Percentiles rank a stretch among this genome's conserved stretches.
These are phyloP conservation scores for Coemansia sp. DNA, from an alignment of 371 early-diverging fungal species.

Conservation along the genomic window DNA sequence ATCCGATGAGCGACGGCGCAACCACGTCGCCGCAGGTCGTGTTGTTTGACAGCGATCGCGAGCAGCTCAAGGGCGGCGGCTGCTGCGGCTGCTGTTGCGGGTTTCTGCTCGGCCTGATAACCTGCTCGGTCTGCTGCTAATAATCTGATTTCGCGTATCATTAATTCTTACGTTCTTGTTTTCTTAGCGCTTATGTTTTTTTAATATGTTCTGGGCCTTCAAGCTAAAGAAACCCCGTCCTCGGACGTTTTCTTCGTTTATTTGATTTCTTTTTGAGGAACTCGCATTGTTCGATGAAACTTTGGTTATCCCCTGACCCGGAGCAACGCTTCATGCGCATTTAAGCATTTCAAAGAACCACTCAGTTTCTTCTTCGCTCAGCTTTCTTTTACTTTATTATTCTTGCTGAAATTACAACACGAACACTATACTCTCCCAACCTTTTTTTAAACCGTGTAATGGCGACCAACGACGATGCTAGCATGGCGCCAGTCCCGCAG, in stretches of 20 bases:
- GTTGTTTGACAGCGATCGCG: constrained; percentile 3
- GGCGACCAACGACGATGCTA: background rate
- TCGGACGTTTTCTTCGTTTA: background rate
- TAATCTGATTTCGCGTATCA: background rate
- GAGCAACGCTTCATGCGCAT: no score
- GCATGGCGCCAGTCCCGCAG: background rate
- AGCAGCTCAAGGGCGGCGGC: constrained; percentile 3
- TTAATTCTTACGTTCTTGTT: no score
- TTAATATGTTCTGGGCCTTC: no score
- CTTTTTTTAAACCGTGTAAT: background rate
- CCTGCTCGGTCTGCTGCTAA: background rate
- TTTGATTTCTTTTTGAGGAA: background rate
- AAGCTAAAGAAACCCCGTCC: no score
- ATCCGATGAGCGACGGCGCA: background rate
- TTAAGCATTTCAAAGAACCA: background rate
- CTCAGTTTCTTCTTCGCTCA: no score
- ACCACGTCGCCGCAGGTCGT: background rate
- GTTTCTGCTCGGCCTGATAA: background rate
- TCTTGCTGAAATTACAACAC: background rate
- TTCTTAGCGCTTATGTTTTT: no score
- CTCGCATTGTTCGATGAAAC: no score
- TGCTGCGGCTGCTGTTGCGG: background rate
- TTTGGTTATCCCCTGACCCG: no score
- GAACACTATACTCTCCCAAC: no score
- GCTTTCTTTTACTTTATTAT: background rate